Evolutionary conservation across 1,284 basidiomycete genomes (phyloP).

Genomic region (Sanghuangporus sanghuang): DNA sequence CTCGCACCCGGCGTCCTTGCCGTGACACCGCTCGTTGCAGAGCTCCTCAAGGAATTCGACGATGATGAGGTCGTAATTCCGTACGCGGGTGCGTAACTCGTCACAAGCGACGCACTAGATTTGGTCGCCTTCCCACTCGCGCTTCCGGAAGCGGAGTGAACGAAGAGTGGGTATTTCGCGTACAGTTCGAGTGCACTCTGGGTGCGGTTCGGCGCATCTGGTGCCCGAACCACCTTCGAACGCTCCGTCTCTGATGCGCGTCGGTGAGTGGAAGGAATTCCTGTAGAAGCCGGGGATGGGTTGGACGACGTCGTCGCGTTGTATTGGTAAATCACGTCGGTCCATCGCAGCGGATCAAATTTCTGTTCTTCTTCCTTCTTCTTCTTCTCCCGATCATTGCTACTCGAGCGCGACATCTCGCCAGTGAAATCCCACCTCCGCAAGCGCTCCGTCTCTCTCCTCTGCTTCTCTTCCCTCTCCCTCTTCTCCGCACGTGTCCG

Average conservation of each 20-base stretch:
- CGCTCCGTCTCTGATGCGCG: conserved; percentile 1
- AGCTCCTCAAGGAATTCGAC: background rate
- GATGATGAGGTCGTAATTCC: background rate
- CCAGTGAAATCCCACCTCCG: background rate
- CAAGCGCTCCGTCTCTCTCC: background rate
- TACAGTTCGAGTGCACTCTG: conserved; percentile 15
- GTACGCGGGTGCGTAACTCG: conserved; percentile 1
- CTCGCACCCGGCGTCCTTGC: background rate
- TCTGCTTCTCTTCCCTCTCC: background rate
- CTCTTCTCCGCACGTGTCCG: background rate
- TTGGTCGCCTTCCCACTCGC: background rate
- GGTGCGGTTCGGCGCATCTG: conserved; percentile 5
- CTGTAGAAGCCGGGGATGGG: background rate
- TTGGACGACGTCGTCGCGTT: background rate
- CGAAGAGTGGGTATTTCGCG: conserved; percentile 14
- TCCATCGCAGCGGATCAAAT: background rate
- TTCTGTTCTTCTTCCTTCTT: background rate
- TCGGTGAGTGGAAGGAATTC: background rate
- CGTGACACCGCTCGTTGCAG: background rate
- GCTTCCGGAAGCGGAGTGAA: background rate
- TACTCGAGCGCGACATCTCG: background rate
- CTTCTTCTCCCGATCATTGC: conserved; percentile 7
- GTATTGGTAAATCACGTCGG: background rate
- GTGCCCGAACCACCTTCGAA: background rate
- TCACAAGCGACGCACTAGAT: background rate